Evolutionary conservation across 345 rosid species (phyloP).

Genomic region (Lenwebbia sp.): DNA sequence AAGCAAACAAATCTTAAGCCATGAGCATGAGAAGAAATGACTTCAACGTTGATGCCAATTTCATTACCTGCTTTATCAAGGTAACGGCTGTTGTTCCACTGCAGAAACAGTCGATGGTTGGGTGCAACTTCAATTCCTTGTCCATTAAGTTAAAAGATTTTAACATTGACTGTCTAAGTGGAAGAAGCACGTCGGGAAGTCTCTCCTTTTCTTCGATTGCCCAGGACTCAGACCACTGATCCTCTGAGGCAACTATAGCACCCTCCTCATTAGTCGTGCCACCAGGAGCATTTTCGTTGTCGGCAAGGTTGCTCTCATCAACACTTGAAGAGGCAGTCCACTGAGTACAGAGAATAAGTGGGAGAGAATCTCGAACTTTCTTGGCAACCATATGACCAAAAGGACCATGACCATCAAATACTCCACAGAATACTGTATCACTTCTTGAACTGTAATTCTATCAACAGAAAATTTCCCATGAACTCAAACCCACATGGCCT

Average conservation of each 20-base stretch:
- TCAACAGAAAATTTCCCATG: conserved; percentile 15
- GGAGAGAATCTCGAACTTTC: conserved; percentile 85
- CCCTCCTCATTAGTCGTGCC: conserved; percentile 29
- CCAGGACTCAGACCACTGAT: conserved; percentile 46
- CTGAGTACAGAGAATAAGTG: conserved; percentile 43
- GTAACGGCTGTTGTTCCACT: conserved; percentile 94
- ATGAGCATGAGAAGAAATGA: not conserved
- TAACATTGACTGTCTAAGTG: conserved; percentile 57
- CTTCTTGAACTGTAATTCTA: conserved; percentile 68
- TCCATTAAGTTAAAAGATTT: conserved; percentile 78
- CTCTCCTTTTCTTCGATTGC: conserved; percentile 36
- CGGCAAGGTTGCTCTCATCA: conserved; percentile 16
- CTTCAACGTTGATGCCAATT: not conserved
- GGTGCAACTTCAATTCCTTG: conserved; percentile 77
- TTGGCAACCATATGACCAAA: conserved; percentile 91
- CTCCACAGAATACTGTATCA: conserved; percentile 77
- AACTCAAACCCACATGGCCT: not conserved
- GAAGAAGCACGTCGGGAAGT: conserved; percentile 48
- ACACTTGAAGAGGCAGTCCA: conserved; percentile 31
- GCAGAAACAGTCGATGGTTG: conserved; percentile 91
- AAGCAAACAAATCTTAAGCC: not conserved
- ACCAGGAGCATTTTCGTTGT: conserved; percentile 12
- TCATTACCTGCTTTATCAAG: conserved; percentile 70
- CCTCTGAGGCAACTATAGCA: conserved; percentile 44
- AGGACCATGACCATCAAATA: conserved; percentile 97